Evolutionary conservation across 495 filamentous ascomycete genomes (phyloP), one percentile per base, ranked within the genome.

Genomic region (Tuber brumale): DNA sequence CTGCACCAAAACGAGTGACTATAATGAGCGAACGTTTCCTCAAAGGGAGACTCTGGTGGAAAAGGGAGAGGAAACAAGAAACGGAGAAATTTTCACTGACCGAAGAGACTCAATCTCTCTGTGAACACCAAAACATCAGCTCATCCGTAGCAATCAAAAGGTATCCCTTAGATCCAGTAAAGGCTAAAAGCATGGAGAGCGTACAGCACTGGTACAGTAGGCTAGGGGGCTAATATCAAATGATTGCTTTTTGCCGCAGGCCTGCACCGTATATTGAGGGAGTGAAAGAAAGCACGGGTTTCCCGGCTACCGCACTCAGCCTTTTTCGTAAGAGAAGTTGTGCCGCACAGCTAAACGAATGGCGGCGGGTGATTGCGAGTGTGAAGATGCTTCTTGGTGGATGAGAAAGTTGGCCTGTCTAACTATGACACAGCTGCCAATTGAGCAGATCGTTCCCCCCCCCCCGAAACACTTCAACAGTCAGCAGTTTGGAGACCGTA

Each of bases 21-120:
- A 45, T 76, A 80, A 76, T 80, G 78, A 80, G 78, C 73, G 78
- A 80, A 77, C 79, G 77, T 73, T 75, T 79, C 78, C 72, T 70
- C 75, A 77, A 72, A 70, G 72, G 72, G 72, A 79, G 72, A 78
- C 72, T 51, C 45, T 57, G 43, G 75, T 73, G 70, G 76, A 42
- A n/a, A 70, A 70, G 43, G 61, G 73, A 70, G 31, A 71, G 70
- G 61, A 71, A 46, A 39, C 48, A 73, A 45, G 71, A 70, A 61
- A 51, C 48, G 75, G 41, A 44, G 41, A 7, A 31, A 74, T 27
- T 37, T 41, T 23, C 18, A 80, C 78, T 48, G 73, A 76, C 78
- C 78, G 57, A 80, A 75, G 61, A 69, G 46, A 79, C 46, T 73
- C n/a, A 74, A 76, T 76, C 66, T 76, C 74, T 75, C 73, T 41